phyloP scores from a whole-genome alignment of 2,329 filamentous ascomycete species.

The Huntiella moniliformis region DNA sequence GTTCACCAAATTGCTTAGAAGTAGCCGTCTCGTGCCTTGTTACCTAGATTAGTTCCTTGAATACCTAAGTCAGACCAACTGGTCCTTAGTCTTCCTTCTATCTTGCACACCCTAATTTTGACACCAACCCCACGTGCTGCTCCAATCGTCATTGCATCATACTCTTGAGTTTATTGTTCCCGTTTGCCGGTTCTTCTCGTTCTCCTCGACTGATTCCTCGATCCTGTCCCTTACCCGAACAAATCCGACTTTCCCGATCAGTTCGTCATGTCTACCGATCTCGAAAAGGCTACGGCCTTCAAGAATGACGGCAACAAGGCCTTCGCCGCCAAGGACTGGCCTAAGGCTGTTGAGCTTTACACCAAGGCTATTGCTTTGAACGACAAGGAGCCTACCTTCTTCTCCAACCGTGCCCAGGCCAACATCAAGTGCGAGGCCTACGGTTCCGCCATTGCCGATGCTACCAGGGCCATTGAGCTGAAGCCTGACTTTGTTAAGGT shows the following conservation, averaged over 20 bases:
- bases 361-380: constrained; percentile 72
- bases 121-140: not conserved
- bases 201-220: too few species aligned
- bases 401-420: constrained; percentile 80
- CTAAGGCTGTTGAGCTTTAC: constrained; percentile 63
- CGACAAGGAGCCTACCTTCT: constrained; percentile 72
- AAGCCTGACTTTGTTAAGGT: constrained; percentile 83
- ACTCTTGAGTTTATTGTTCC: not conserved
- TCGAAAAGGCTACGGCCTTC: constrained; percentile 57
- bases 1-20: too few species aligned
- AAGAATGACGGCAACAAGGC: constrained; percentile 93
- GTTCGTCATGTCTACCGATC: constrained; percentile 22
- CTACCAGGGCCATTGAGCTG: constrained; percentile 76
- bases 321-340: constrained; percentile 77
- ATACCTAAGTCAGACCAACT: too few species aligned
- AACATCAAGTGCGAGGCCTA: constrained; percentile 92
- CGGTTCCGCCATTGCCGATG: constrained; percentile 80
- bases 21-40: too few species aligned
- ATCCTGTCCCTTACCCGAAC: too few species aligned
- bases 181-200: not conserved
- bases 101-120: too few species aligned
- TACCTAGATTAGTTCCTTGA: too few species aligned
- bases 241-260: not conserved
- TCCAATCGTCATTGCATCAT: not conserved
- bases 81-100: too few species aligned